Evolutionary conservation across 352 stramenopile genomes (phyloP), one percentile per base, ranked within the genome.

Genomic region (Aphanomyces stellatus): DNA sequence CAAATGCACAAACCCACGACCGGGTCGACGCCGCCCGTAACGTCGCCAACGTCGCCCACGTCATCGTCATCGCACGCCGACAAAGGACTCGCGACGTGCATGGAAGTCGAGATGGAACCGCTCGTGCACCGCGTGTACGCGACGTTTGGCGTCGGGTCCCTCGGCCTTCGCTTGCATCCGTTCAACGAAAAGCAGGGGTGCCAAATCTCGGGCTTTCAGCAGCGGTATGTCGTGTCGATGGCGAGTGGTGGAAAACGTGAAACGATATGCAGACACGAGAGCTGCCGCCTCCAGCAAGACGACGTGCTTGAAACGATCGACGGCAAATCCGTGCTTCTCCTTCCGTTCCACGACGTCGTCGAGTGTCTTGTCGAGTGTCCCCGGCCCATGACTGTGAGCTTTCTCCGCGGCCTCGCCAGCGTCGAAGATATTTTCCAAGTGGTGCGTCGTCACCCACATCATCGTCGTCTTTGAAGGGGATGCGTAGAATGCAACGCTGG

Each of bases 231-330:
- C 34, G 30, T 43, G 7, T 22, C 19, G 15, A 28, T 41, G 13
- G 8, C n/a, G n/a, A n/a, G n/a, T n/a, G n/a, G n/a, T n/a, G n/a
- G n/a, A n/a, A n/a, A n/a, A n/a, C n/a, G n/a, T 59, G 51, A 15
- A 4, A 28, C 42, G 4, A 4, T 24, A 25, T 35, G 15, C 11
- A 43, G 28, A 46, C 4, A 51, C 22, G 31, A 63, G 40, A 25
- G 40, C 13, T 43, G 55, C 40, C 55, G 42, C 31, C 37, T 74
- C 27, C 53, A 31, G 33, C 71, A 46, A 51, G 62, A 62, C 56
- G 78, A 85, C 40, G 51, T 82, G 0, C 30, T 85, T 4, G 76
- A 85, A 51, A 76, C 73, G 15, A 74, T 85, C 57, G 82, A 83
- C 37, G 78, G 78, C 37, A 71, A 81, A 35, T 43, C 73, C 24